Base-by-base conservation (phyloP, 2,329 filamentous ascomycete species). In the Ophiostoma angusticollis region DNA sequence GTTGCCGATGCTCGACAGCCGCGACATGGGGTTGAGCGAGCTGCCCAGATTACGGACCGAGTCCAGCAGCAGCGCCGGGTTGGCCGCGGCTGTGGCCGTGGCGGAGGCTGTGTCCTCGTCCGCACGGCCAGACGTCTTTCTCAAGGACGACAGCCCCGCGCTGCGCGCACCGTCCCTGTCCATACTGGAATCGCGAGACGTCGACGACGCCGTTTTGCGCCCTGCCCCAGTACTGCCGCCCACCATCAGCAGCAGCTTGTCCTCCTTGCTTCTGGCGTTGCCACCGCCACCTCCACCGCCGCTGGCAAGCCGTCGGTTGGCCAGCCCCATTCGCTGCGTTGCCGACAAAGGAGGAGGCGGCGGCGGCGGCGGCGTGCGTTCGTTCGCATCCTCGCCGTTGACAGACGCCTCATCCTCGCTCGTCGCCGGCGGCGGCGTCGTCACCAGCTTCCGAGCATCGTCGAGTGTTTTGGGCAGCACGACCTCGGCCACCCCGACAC, bases 391-490 rank as follows among this genome's bases (percentile, higher is more conserved):
- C 65, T 72, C 29, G 68, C 70, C 76, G 50, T 71, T 73, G n/a
- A 69, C 62, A 8, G 72, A 75, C 45, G 55, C 67, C 41, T 75
- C 73, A 27, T 80, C 75, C 3, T 78, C 73, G 29, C 35, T 44
- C 69, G 61, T 17, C 9, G 69, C 72, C 0, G 62, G 70, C 12
- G 75, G 65, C 25, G 80, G 76, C 1, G 81, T 82, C 52, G 77
- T 83, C 46, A 98, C 82, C 9, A 98, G 72, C 55, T 86, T 89
- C 33, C 86, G 73, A 13, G 89, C 91, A 52, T 98, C 91, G 50
- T 94, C 91, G 0, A 98, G 65, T 1, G 91, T 98, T 52, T 84
- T 89, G 1, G 91, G 91, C 0, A 93, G 69, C 6, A 75, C 60
- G 3, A 77, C 68, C 13, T 70, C 44, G 0, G 31, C 31, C 14